Base-by-base conservation (phyloP, 2,329 filamentous ascomycete species). In the Aspergillus sp. region DNA sequence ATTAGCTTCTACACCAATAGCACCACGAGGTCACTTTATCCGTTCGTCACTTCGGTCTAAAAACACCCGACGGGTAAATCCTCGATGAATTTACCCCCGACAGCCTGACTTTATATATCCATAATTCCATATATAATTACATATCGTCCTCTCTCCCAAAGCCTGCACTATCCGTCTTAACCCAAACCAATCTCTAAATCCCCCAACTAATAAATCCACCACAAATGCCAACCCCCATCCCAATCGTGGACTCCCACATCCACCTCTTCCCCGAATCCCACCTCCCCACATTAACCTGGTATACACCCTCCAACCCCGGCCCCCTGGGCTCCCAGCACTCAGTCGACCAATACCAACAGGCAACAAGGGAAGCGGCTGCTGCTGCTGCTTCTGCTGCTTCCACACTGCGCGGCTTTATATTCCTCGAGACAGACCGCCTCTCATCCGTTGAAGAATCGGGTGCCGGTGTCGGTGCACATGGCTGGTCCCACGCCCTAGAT, bases 221-320 rank as follows among this genome's bases (percentile, higher is more conserved):
- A 15, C 17, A 21, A n/a, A 37, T 9, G 17, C 17, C 12, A 37
- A 73, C 71, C 68, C 44, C 66, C 2, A 68, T 66, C 49, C 72
- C 84, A 27, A 87, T 96, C 70, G 86, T 97, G 74, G 93, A 97
- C 79, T 89, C 91, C 40, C 93, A 97, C 80, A 89, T 97, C 75
- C 93, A 97, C 78, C 86, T 97, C 69, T 96, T 86, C 80, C 90
- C 91, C 45, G 75, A 79, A 46, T 82, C 84, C 53, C 89, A 93
- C 67, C 70, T 89, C 52, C 70, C 81, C 55, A 83, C 84, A 40
- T 84, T 96, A 62, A 77, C 84, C 57, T 96, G 91, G 92, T 84
- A 85, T 76, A 82, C 74, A 3, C 77, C 84, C 5, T 77, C 80
- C 6, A 75, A 82, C 68, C 80, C 85, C 4, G 80, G 82, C 68